These are phyloP conservation scores for Manihot esculenta DNA, from an alignment of 441 rosid genomes.

Conservation along the genomic window DNA sequence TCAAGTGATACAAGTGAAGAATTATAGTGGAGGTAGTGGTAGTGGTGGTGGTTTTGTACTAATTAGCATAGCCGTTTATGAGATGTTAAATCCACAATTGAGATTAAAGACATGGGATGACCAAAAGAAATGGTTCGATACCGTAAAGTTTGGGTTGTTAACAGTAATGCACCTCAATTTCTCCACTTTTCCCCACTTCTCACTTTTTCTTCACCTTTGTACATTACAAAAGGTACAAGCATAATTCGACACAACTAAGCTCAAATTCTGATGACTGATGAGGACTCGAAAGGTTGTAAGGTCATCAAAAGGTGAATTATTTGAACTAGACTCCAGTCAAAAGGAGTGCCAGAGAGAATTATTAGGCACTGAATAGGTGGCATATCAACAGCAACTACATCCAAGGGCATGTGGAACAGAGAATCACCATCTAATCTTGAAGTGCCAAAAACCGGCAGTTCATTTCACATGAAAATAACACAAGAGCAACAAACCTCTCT, in stretches of 20 bases:
- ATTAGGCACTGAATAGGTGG: background rate
- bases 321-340: background rate
- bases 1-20: background rate
- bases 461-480: background rate
- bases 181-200: background rate
- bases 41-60: background rate
- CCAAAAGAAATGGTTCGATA: background rate
- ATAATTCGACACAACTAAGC: background rate
- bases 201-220: slow-evolving; percentile 1
- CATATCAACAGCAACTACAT: background rate
- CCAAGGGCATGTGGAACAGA: background rate
- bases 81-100: background rate
- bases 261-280: background rate
- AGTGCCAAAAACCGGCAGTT: background rate
- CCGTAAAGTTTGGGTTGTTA: background rate
- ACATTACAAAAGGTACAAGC: background rate
- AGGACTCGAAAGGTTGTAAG: background rate
- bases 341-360: background rate
- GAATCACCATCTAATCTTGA: background rate
- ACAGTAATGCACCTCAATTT: background rate
- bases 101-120: background rate
- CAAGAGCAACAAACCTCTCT: background rate
- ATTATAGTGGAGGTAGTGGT: background rate
- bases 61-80: background rate
- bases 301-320: background rate